Evolutionary conservation across 2,329 filamentous ascomycete genomes (phyloP).

Genomic region (Ophiostoma perfectum): DNA sequence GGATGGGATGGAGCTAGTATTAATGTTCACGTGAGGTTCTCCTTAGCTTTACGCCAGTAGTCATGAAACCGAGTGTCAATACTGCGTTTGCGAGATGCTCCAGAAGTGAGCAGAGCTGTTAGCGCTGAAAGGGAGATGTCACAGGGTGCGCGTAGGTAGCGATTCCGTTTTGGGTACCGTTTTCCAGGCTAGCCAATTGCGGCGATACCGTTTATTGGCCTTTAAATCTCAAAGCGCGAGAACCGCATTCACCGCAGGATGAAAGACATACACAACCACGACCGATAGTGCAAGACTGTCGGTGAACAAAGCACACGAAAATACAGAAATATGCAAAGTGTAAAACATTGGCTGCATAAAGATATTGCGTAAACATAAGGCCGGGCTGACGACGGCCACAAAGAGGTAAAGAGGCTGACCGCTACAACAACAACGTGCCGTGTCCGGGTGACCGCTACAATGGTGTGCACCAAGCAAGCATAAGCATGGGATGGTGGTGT

Average conservation of each 20-base stretch:
- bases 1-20: background rate
- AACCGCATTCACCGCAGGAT: background rate
- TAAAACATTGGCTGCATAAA: background rate
- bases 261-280: background rate
- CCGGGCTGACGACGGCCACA: background rate
- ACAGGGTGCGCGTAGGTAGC: background rate
- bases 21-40: background rate
- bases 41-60: no score
- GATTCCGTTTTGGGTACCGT: background rate
- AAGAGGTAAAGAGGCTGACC: background rate
- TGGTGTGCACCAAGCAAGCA: background rate
- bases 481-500: background rate
- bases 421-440: background rate
- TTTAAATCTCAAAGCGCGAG: background rate
- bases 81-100: background rate
- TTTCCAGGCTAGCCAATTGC: conserved; percentile 1
- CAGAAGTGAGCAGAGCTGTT: background rate
- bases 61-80: background rate
- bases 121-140: background rate
- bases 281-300: background rate
- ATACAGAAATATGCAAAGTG: background rate
- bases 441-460: background rate
- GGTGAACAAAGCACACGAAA: background rate
- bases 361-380: background rate
- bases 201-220: background rate